Conservation (phyloP, 768 basidiomycete genomes). For the Lactarius evosmus region DNA sequence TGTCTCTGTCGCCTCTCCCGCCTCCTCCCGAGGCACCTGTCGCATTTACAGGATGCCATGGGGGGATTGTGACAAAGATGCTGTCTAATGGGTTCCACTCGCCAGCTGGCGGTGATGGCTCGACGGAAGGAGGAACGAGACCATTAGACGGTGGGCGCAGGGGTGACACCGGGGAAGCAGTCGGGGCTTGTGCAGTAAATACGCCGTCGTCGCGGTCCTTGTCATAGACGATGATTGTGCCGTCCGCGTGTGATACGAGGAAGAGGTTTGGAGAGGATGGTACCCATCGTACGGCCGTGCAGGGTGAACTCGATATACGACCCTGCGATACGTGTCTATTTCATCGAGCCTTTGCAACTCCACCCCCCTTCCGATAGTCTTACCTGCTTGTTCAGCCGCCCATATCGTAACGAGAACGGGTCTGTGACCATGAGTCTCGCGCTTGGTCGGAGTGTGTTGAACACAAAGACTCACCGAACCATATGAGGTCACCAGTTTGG, state of each 20-base stretch:
- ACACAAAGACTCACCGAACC: constrained; percentile 67
- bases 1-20: constrained; percentile 52
- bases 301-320: constrained; percentile 72
- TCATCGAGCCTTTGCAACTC: neutral
- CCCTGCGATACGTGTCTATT: constrained; percentile 45
- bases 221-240: constrained; percentile 86
- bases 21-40: constrained; percentile 36
- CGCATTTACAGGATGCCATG: constrained; percentile 73
- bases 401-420: constrained; percentile 74
- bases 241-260: constrained; percentile 84
- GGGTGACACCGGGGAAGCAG: constrained; percentile 31
- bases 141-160: constrained; percentile 30
- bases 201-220: constrained; percentile 85
- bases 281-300: constrained; percentile 90
- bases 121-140: constrained; percentile 28
- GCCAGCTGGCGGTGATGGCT: constrained; percentile 36
- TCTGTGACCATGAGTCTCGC: constrained; percentile 43
- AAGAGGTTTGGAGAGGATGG: constrained; percentile 77
- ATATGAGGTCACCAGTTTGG: constrained; percentile 89
- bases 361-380: constrained; percentile 22
- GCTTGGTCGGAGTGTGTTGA: constrained; percentile 12
- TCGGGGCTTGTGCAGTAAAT: constrained; percentile 63
- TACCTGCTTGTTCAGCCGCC: constrained; percentile 86
- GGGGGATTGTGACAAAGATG: constrained; percentile 77
- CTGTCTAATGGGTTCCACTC: constrained; percentile 77